Evolutionary conservation across 2,329 filamentous ascomycete species (phyloP), one percentile per base, ranked within the genome.

Genomic region (Allantophomopsis lycopodina): DNA sequence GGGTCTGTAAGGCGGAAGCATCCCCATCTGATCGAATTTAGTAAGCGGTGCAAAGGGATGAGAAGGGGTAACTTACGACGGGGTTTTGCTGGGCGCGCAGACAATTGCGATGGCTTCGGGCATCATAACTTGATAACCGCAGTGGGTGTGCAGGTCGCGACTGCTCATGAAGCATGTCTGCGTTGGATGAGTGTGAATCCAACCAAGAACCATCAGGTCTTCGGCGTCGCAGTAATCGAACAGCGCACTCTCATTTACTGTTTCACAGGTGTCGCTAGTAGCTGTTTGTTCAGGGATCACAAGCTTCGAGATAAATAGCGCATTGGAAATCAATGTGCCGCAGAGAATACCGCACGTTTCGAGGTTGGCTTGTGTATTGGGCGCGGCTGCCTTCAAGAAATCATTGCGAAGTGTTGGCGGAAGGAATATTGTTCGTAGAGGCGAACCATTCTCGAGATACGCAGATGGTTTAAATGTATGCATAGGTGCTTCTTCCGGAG

Each of bases 81-180:
- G 83, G 30, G 70, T 67, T 51, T 83, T 85, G 41, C 73, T 81
- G 1, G 91, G 91, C 5, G 91, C 85, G 61, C 91, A 98, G 32
- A 98, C 91, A 52, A 98, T 94, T 4, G 91, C 91, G 46, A 98
- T 87, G 51, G 85, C 93, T 65, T 98, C 91, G 1, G 87, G 81
- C 61, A 96, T 74, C 86, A 95, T 95, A 43, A 91, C 79, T 60
- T 98, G 91, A 57, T 95, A 96, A 10, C 87, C 87, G 3, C 80
- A 79, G 55, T 94, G 89, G 0, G 93, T 98, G 55, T 98, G 91
- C 48, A 96, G 57, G 55, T 98, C 91, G 37, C 89, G 70, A 37
- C 83, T 91, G 56, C 86, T 94, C 84, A 98, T 93, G 58, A 98
- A 98, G 60, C 91, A 98, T 0, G 86, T 93, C 62, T 98, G 91